phyloP scores from a whole-genome alignment of 106 monocot species.

The Dendrobium chrysotoxum region DNA sequence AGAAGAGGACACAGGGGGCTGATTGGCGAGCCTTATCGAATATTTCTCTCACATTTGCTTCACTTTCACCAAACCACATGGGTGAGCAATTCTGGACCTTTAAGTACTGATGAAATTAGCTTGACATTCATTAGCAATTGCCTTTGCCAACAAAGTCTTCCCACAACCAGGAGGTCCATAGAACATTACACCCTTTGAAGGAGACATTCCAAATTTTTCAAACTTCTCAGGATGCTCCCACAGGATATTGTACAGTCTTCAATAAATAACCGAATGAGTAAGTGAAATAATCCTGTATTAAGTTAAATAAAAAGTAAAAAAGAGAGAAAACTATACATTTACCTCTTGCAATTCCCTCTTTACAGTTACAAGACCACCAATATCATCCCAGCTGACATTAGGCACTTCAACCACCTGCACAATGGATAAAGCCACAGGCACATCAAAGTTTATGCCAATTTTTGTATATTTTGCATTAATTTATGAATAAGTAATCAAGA shows the following conservation, averaged over 20 bases:
- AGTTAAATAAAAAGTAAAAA: background rate
- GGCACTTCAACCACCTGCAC: slow-evolving; percentile 67
- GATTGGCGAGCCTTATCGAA: slow-evolving; percentile 68
- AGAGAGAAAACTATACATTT: background rate
- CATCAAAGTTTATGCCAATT: background rate
- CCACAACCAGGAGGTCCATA: slow-evolving; percentile 60
- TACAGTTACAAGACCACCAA: slow-evolving; percentile 70
- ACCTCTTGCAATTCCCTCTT: slow-evolving; percentile 73
- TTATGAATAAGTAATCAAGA: background rate
- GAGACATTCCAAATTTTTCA: slow-evolving; percentile 73
- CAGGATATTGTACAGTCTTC: slow-evolving; percentile 73
- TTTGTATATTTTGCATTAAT: background rate
- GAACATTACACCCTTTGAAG: slow-evolving; percentile 65
- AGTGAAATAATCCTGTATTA: background rate
- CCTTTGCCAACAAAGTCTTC: slow-evolving; percentile 65
- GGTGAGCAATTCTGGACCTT: slow-evolving; percentile 54
- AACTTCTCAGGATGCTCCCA: slow-evolving; percentile 77
- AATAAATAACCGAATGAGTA: background rate
- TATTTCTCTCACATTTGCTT: slow-evolving; percentile 69
- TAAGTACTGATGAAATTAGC: slow-evolving; percentile 48
- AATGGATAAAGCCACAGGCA: background rate
- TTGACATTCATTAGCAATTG: slow-evolving; percentile 79
- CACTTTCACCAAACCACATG: slow-evolving; percentile 82
- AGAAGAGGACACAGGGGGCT: slow-evolving; percentile 71
- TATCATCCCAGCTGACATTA: slow-evolving; percentile 68